These are phyloP conservation scores for Lachancea sp. DNA, from an alignment of 805 yeast genomes.

Conservation along the genomic window DNA sequence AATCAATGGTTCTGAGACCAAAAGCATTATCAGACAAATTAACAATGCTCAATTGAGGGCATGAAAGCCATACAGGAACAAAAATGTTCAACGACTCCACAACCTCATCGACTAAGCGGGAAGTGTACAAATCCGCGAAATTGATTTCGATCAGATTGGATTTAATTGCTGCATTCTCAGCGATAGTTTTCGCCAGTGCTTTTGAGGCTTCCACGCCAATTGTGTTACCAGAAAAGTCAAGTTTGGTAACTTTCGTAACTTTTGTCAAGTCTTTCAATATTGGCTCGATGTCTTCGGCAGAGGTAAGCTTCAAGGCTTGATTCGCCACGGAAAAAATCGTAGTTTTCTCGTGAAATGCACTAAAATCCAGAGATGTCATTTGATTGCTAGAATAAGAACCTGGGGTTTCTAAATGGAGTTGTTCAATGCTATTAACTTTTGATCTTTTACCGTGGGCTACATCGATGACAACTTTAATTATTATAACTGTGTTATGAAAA, in stretches of 20 bases:
- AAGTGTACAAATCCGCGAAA: conserved; percentile 90
- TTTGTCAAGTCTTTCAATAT: conserved; percentile 50
- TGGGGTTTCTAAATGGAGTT: too few species aligned
- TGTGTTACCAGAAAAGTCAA: conserved; percentile 90
- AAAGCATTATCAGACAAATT: conserved; percentile 93
- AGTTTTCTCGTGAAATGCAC: conserved; percentile 38
- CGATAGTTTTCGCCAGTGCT: conserved; percentile 53
- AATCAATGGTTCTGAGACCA: conserved; percentile 92
- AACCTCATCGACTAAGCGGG: conserved; percentile 90
- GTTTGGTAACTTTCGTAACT: conserved; percentile 37
- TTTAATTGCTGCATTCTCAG: conserved; percentile 30
- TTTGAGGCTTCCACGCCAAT: conserved; percentile 86
- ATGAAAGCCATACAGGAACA: conserved; percentile 64
- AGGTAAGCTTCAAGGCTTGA: conserved; percentile 68
- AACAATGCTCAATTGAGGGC: conserved; percentile 62
- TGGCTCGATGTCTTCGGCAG: conserved; percentile 67
- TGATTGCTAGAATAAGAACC: too few species aligned
- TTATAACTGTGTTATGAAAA: neutral
- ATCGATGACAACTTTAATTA: neutral
- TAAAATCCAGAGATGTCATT: conserved; percentile 40
- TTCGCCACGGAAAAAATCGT: conserved; percentile 61
- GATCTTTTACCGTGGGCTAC: neutral
- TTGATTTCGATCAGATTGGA: conserved; percentile 59
- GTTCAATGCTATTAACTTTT: neutral
- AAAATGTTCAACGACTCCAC: conserved; percentile 72